phyloP scores from a whole-genome alignment of 2,329 filamentous ascomycete species.

The Chrysosphaeria jannelii region DNA sequence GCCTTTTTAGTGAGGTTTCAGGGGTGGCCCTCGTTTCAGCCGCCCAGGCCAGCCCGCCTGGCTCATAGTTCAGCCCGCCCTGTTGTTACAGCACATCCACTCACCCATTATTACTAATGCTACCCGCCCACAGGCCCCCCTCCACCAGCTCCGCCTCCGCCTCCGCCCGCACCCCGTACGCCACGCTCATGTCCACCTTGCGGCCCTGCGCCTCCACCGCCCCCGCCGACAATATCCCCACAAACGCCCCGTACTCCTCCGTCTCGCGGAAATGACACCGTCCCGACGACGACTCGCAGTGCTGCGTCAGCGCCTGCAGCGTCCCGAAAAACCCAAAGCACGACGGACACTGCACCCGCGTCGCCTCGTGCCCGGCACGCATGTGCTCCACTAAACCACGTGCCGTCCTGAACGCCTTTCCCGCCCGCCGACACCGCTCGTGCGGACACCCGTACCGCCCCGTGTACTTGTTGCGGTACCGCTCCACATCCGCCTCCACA shows the following conservation, averaged over 20 bases:
- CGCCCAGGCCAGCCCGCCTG: too few species aligned
- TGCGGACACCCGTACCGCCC: conserved; percentile 23
- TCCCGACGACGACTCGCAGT: conserved; percentile 15
- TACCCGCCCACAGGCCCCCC: conserved; percentile 1
- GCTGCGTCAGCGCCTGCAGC: conserved; percentile 14
- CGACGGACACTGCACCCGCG: conserved; percentile 13
- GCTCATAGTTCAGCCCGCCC: too few species aligned
- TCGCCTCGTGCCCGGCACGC: conserved; percentile 10
- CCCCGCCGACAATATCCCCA: conserved; percentile 12
- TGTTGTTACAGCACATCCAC: too few species aligned
- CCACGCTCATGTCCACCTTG: conserved; percentile 9
- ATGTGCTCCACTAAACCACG: conserved; percentile 13
- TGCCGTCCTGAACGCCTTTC: conserved; percentile 11
- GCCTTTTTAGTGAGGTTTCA: too few species aligned
- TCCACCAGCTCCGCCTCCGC: conserved; percentile 2
- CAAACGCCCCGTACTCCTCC: conserved; percentile 10
- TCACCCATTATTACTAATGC: neutral
- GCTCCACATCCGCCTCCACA: conserved; percentile 1
- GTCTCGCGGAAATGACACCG: conserved; percentile 15
- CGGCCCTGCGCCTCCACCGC: conserved; percentile 9
- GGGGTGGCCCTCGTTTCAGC: too few species aligned
- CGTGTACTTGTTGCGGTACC: conserved; percentile 14
- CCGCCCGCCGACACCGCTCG: conserved; percentile 13
- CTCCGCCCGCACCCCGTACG: conserved; percentile 7
- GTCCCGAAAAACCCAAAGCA: conserved; percentile 14